Evolutionary conservation across 2,329 filamentous ascomycete genomes (phyloP).

Genomic region (Colletotrichum endophyticum): DNA sequence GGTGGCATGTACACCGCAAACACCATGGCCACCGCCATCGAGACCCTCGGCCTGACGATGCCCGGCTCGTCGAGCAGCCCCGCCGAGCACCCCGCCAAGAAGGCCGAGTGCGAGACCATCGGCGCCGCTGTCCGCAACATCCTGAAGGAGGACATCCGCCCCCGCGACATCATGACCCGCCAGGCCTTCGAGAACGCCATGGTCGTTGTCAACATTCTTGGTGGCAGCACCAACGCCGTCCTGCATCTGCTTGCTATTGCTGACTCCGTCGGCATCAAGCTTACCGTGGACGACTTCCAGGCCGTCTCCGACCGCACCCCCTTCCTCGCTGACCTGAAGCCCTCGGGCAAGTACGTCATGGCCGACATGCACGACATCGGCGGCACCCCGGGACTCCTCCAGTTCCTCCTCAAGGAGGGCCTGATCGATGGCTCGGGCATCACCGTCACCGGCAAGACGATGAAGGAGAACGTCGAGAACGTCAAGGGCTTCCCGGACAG

Average conservation of each 20-base stretch:
- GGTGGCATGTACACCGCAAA: constrained; percentile 94
- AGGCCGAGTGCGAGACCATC: constrained; percentile 73
- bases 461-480: constrained; percentile 83
- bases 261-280: constrained; percentile 79
- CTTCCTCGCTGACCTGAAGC: constrained; percentile 83
- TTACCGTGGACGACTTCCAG: constrained; percentile 89
- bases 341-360: constrained; percentile 87
- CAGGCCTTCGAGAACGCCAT: constrained; percentile 86
- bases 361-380: constrained; percentile 85
- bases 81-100: constrained; percentile 75
- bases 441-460: constrained; percentile 88
- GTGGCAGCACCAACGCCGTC: constrained; percentile 85
- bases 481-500: constrained; percentile 76
- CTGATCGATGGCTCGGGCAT: constrained; percentile 80
- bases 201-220: constrained; percentile 81
- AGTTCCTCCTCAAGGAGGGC: constrained; percentile 83
- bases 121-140: constrained; percentile 77
- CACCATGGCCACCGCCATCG: constrained; percentile 92
- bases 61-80: constrained; percentile 82
- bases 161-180: constrained; percentile 79
- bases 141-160: constrained; percentile 77
- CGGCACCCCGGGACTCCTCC: constrained; percentile 85
- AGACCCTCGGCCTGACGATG: constrained; percentile 87
- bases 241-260: constrained; percentile 86
- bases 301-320: constrained; percentile 78